Evolutionary conservation across 1,284 basidiomycete genomes (phyloP).

Genomic region (Vanrija sp.): DNA sequence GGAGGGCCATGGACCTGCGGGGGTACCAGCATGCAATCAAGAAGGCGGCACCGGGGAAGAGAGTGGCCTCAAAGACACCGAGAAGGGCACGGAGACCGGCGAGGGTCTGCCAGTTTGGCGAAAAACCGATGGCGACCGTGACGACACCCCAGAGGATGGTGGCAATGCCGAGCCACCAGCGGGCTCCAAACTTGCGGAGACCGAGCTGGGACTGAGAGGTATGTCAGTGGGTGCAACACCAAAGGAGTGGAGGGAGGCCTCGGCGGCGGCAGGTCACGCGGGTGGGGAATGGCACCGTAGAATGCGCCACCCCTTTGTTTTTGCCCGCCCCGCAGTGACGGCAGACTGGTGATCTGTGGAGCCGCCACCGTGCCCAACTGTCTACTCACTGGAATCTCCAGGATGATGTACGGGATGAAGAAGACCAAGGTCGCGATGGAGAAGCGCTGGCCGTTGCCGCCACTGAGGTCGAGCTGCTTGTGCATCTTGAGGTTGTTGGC

Average conservation of each 20-base stretch:
- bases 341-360: too few relatives aligned
- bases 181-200: slow-evolving; percentile 21
- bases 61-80: slow-evolving; percentile 43
- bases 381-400: not conserved
- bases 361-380: too few relatives aligned
- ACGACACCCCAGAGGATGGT: slow-evolving; percentile 44
- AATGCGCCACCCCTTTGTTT: too few relatives aligned
- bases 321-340: too few relatives aligned
- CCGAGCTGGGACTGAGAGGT: slow-evolving; percentile 13
- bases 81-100: slow-evolving; percentile 47
- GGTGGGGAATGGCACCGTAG: too few relatives aligned
- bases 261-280: too few relatives aligned
- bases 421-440: slow-evolving; percentile 43
- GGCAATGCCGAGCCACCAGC: slow-evolving; percentile 12
- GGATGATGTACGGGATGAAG: slow-evolving; percentile 33
- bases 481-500: slow-evolving; percentile 23
- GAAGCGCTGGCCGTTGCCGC: slow-evolving; percentile 41
- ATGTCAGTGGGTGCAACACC: not conserved
- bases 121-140: slow-evolving; percentile 46
- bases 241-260: too few relatives aligned
- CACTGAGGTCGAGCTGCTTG: slow-evolving; percentile 19
- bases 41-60: slow-evolving; percentile 46
- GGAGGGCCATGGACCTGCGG: slow-evolving; percentile 47
- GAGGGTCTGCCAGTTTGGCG: slow-evolving; percentile 38
- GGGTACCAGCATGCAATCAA: slow-evolving; percentile 52